These are phyloP conservation scores for Salix brachista DNA, from an alignment of 345 rosid species.

Conservation along the genomic window DNA sequence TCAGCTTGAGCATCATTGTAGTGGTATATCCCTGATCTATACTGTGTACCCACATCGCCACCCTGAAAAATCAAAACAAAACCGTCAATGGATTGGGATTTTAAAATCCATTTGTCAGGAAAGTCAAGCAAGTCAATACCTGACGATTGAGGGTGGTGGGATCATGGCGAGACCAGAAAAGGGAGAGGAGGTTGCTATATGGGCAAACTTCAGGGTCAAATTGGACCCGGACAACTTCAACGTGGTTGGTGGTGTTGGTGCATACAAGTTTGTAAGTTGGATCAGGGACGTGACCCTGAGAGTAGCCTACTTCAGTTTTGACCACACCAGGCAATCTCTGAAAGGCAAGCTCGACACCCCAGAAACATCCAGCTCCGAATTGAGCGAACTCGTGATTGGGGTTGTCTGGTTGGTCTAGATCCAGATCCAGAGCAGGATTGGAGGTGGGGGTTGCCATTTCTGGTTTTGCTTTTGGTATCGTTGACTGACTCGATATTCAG, in stretches of 20 bases:
- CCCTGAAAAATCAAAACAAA: constrained; percentile 37
- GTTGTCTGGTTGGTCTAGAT: constrained; percentile 46
- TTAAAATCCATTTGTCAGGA: not conserved
- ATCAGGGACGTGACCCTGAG: constrained; percentile 62
- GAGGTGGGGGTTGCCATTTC: not conserved
- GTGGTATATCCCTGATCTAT: constrained; percentile 80
- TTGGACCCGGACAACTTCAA: constrained; percentile 79
- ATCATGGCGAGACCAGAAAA: constrained; percentile 78
- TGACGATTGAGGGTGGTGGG: constrained; percentile 85
- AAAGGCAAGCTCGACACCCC: constrained; percentile 79
- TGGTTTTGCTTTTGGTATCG: not conserved
- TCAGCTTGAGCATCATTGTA: constrained; percentile 54
- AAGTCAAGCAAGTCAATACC: constrained; percentile 23
- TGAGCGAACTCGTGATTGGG: constrained; percentile 59
- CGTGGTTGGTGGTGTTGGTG: constrained; percentile 64
- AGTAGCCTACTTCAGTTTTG: constrained; percentile 82
- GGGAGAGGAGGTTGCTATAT: constrained; percentile 49
- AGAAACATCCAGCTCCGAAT: constrained; percentile 96
- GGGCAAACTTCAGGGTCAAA: constrained; percentile 63
- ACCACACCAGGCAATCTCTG: constrained; percentile 68
- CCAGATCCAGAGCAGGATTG: constrained; percentile 57
- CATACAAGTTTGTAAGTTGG: constrained; percentile 67
- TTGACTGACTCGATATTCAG: not conserved
- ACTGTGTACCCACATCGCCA: constrained; percentile 74
- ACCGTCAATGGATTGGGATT: not conserved